Conservation (phyloP, 2,329 filamentous ascomycete genomes). For the Colletotrichum trifolii region DNA sequence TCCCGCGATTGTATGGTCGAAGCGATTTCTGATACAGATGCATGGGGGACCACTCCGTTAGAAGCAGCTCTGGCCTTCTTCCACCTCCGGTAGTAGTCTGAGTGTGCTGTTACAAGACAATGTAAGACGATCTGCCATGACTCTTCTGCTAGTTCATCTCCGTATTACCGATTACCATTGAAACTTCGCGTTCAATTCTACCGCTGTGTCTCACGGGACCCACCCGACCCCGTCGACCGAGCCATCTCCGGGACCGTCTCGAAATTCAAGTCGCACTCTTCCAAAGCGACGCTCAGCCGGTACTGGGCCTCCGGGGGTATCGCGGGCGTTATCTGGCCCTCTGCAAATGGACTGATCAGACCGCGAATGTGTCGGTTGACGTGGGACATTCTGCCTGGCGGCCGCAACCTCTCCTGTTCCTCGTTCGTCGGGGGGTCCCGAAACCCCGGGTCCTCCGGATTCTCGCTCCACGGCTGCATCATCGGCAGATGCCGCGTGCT, state of each 20-base stretch:
- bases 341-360: constrained; percentile 19
- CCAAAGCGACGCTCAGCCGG: not conserved
- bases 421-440: not conserved
- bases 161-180: no score
- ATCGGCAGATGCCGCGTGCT: not conserved
- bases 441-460: not conserved
- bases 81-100: no score
- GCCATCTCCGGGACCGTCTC: not conserved
- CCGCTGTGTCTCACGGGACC: no score
- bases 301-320: not conserved
- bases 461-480: not conserved
- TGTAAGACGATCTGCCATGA: no score
- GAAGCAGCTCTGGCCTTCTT: no score
- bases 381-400: constrained; percentile 2
- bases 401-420: constrained; percentile 15
- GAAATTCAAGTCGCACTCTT: not conserved
- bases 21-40: no score
- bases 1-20: no score
- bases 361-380: constrained; percentile 3
- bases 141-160: no score
- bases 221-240: not conserved
- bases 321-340: not conserved
- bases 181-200: no score
- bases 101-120: no score
- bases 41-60: no score